Evolutionary conservation across 352 stramenopile genomes (phyloP).

Genomic region (Globisporangium echinulatum): DNA sequence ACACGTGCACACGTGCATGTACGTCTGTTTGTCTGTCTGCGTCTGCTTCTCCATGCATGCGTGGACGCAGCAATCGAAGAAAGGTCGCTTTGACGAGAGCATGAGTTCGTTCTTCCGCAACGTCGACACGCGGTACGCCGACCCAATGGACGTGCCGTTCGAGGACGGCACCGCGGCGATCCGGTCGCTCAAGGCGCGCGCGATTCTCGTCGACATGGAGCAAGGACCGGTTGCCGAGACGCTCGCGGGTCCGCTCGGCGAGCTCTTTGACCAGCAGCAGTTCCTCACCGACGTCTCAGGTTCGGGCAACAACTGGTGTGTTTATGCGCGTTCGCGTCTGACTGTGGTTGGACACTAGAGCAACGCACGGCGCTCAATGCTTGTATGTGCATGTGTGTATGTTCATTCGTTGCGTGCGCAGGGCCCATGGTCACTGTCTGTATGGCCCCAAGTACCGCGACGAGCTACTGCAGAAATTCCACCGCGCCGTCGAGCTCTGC

Average conservation of each 20-base stretch:
- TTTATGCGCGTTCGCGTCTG: not conserved
- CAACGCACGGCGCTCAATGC: no score
- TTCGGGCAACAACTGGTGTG: constrained; percentile 89
- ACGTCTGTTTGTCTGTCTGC: not conserved
- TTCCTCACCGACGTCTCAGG: constrained; percentile 86
- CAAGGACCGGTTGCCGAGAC: constrained; percentile 85
- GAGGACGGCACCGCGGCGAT: constrained; percentile 30
- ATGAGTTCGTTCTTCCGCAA: constrained; percentile 93
- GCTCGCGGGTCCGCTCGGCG: constrained; percentile 64
- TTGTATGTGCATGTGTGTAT: no score
- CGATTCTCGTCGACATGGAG: constrained; percentile 92
- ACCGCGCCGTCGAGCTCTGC: constrained; percentile 72
- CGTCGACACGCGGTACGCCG: constrained; percentile 61
- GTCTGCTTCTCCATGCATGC: not conserved
- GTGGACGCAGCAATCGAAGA: constrained; percentile 28
- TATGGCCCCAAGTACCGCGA: constrained; percentile 88
- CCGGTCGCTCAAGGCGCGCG: constrained; percentile 65
- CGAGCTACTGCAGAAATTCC: constrained; percentile 67
- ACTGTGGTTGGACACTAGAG: not conserved
- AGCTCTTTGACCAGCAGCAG: constrained; percentile 87
- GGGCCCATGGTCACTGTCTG: constrained; percentile 82
- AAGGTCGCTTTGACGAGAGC: constrained; percentile 77
- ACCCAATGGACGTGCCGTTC: constrained; percentile 48
- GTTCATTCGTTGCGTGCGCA: constrained; percentile 2
- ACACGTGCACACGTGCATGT: not conserved